These are phyloP conservation scores for Sonneratia caseolaris DNA, from an alignment of 345 rosid genomes.

Conservation along the genomic window DNA sequence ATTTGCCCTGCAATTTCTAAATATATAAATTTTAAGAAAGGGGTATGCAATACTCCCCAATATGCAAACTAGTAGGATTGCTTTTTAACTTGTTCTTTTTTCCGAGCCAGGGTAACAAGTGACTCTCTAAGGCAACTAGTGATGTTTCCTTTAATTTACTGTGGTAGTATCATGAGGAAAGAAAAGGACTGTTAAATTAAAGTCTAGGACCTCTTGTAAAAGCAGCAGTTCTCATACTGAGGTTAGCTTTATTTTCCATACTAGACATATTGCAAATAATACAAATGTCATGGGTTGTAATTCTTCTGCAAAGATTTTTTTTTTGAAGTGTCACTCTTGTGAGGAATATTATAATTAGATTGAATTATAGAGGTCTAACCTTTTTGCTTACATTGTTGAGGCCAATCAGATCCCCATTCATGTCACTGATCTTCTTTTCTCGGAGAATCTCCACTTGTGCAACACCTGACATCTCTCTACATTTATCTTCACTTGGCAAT, in stretches of 20 bases:
- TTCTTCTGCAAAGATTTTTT: neutral
- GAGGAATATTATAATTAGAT: neutral
- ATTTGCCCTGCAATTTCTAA: neutral
- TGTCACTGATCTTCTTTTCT: constrained; percentile 9
- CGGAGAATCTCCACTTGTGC: neutral
- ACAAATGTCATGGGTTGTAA: neutral
- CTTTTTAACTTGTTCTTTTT: too few relatives aligned
- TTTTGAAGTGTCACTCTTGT: too few relatives aligned
- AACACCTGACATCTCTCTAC: constrained; percentile 6
- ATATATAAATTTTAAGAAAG: neutral
- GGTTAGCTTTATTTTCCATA: neutral
- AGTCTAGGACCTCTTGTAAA: neutral
- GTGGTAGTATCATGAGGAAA: neutral
- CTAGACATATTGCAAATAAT: neutral
- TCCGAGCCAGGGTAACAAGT: neutral
- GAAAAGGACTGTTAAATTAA: neutral
- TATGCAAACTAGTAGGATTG: too few relatives aligned
- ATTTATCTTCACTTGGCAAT: constrained; percentile 6
- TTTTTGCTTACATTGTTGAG: constrained; percentile 5
- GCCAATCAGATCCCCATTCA: constrained; percentile 13
- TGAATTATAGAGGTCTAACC: neutral
- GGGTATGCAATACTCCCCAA: neutral
- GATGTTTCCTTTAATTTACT: neutral
- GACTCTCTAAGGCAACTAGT: neutral
- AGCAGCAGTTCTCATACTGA: neutral